phyloP scores from a whole-genome alignment of 2,329 filamentous ascomycete species.

The Trichoderma simmonsii region DNA sequence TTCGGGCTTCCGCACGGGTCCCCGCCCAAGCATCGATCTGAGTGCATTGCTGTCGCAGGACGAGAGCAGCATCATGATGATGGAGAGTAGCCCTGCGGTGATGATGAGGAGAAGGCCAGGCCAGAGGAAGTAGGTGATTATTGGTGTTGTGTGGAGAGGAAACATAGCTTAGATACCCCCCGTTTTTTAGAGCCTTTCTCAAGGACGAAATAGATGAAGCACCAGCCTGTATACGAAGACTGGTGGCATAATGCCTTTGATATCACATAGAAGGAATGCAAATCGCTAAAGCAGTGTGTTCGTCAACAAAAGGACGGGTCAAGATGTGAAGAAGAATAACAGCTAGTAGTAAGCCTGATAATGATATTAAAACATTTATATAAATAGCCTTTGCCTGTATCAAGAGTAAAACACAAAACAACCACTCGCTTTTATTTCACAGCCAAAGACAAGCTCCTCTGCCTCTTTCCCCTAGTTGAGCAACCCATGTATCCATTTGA shows the following conservation, averaged over 20 bases:
- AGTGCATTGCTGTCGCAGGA: constrained; percentile 55
- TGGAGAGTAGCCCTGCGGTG: constrained; percentile 50
- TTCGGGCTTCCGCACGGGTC: constrained; percentile 24
- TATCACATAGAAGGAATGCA: background rate
- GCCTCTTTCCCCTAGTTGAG: background rate
- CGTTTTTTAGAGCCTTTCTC: background rate
- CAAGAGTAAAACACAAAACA: background rate
- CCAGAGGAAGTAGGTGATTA: background rate
- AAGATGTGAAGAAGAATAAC: background rate
- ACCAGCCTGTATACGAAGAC: background rate
- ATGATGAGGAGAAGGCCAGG: constrained; percentile 26
- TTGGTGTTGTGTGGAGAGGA: background rate
- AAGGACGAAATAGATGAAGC: background rate
- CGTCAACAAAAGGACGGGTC: background rate
- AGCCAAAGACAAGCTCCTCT: background rate
- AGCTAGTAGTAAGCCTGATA: background rate
- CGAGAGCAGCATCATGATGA: constrained; percentile 53
- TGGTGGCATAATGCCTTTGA: background rate
- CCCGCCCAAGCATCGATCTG: constrained; percentile 53
- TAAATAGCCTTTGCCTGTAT: background rate
- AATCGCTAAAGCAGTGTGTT: background rate
- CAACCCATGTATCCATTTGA: background rate
- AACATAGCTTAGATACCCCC: constrained; percentile 16
- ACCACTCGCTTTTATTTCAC: constrained; percentile 9
- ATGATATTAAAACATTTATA: constrained; percentile 2